Conservation (phyloP, 352 stramenopile genomes). For the Pythium sp. region DNA sequence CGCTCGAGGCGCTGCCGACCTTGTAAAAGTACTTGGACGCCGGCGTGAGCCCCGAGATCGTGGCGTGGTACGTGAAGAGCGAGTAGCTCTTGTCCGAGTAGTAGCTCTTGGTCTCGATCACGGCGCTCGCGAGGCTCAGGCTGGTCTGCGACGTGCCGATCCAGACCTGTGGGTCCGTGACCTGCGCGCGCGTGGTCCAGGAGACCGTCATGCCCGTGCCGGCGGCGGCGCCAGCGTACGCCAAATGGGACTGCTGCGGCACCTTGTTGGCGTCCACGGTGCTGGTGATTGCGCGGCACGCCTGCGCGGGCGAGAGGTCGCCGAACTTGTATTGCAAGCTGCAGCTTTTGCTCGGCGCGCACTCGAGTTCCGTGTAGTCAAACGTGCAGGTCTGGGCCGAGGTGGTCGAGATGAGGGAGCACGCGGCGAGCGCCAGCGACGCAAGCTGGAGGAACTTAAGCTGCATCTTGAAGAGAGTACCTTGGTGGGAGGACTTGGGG, state of each 20-base stretch:
- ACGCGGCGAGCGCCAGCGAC: not conserved
- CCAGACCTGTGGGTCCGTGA: constrained; percentile 47
- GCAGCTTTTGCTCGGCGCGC: constrained; percentile 18
- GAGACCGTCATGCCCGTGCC: constrained; percentile 61
- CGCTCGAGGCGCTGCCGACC: constrained; percentile 29
- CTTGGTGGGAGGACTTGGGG: not conserved
- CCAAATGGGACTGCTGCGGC: constrained; percentile 58
- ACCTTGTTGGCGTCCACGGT: constrained; percentile 7
- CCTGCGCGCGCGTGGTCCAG: constrained; percentile 50
- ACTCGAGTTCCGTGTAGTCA: constrained; percentile 26
- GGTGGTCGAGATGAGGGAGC: not conserved
- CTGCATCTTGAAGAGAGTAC: not conserved
- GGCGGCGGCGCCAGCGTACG: constrained; percentile 36
- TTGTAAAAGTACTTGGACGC: constrained; percentile 50
- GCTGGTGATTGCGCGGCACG: constrained; percentile 27
- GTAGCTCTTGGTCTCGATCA: constrained; percentile 36
- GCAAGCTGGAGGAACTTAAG: constrained; percentile 1
- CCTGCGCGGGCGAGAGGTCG: constrained; percentile 41
- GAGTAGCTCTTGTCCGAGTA: constrained; percentile 48
- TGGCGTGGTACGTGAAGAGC: constrained; percentile 44
- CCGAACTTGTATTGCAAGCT: constrained; percentile 36
- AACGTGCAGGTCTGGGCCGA: constrained; percentile 22
- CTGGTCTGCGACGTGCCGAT: constrained; percentile 28
- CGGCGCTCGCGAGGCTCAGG: constrained; percentile 21
- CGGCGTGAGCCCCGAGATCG: constrained; percentile 26